Evolutionary conservation across 2,329 filamentous ascomycete species (phyloP).

Genomic region (Xenoacremonium recifei): DNA sequence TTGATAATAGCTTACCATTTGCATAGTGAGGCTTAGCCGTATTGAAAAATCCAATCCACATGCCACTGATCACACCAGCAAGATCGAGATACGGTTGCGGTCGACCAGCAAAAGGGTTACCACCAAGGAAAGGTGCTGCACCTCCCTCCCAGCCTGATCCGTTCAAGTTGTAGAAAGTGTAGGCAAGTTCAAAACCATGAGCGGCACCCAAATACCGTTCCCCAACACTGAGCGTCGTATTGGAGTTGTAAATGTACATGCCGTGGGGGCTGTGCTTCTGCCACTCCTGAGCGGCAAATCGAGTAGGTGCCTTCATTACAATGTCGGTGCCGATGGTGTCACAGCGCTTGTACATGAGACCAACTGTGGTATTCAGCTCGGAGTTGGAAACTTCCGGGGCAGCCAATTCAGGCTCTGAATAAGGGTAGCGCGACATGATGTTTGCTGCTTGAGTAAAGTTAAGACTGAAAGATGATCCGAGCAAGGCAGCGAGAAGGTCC

Average conservation of each 20-base stretch:
- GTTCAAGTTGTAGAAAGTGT: conserved; percentile 39
- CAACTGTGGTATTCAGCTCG: conserved; percentile 47
- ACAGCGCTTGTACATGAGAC: conserved; percentile 51
- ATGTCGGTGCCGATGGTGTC: conserved; percentile 56
- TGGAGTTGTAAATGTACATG: conserved; percentile 54
- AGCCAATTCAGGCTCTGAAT: too few species aligned
- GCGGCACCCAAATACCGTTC: conserved; percentile 26
- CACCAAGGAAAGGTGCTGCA: conserved; percentile 9
- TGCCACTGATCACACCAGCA: conserved; percentile 46
- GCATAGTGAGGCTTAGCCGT: conserved; percentile 38
- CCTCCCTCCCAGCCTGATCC: too few species aligned
- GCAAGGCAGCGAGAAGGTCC: too few species aligned
- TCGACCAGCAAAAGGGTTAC: conserved; percentile 39
- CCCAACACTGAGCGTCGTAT: conserved; percentile 49
- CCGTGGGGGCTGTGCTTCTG: too few species aligned
- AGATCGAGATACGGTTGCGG: conserved; percentile 36
- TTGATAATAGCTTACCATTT: too few species aligned
- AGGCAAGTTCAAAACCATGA: conserved; percentile 25
- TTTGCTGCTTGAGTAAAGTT: too few species aligned
- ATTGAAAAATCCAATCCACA: conserved; percentile 48
- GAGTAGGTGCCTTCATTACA: conserved; percentile 50
- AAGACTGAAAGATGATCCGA: too few species aligned
- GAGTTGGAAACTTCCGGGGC: too few species aligned
- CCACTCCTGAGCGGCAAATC: conserved; percentile 47
- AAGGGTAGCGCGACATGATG: conserved; percentile 19